Evolutionary conservation across 805 yeast species (phyloP).

Genomic region (Wickerhamiella domercqiae): DNA sequence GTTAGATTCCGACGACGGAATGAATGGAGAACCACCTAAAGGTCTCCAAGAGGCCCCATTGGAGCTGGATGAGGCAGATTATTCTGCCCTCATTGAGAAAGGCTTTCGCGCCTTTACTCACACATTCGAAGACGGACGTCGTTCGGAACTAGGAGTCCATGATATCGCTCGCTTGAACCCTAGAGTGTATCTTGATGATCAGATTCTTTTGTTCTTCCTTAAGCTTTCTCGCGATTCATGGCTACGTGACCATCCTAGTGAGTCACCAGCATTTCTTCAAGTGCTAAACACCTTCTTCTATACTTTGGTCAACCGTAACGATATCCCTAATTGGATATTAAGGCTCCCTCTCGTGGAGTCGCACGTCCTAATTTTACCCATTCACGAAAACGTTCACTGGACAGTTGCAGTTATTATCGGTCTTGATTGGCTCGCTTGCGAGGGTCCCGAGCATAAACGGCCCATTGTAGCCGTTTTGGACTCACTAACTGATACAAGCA

Average conservation of each 20-base stretch:
- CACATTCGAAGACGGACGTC: slow-evolving; percentile 36
- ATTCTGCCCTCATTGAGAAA: background rate
- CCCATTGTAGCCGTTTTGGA: slow-evolving; percentile 50
- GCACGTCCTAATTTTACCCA: slow-evolving; percentile 58
- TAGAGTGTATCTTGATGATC: slow-evolving; percentile 81
- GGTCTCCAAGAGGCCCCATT: background rate
- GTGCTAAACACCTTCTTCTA: slow-evolving; percentile 73
- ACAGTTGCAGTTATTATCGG: slow-evolving; percentile 49
- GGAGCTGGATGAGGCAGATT: slow-evolving; percentile 11
- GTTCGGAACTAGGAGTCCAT: slow-evolving; percentile 41
- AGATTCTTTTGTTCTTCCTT: slow-evolving; percentile 72
- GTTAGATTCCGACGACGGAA: background rate
- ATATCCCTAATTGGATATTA: slow-evolving; percentile 46
- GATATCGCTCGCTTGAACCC: slow-evolving; percentile 72
- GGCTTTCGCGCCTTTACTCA: slow-evolving; percentile 8
- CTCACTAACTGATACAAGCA: slow-evolving; percentile 35
- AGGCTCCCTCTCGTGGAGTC: slow-evolving; percentile 47
- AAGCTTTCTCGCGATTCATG: slow-evolving; percentile 18
- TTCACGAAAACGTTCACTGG: slow-evolving; percentile 78
- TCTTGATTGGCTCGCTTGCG: slow-evolving; percentile 3
- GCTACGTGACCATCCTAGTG: slow-evolving; percentile 21
- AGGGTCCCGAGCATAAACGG: slow-evolving; percentile 4
- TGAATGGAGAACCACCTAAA: background rate
- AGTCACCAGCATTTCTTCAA: slow-evolving; percentile 24
- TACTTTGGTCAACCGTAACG: slow-evolving; percentile 44